Evolutionary conservation across 768 basidiomycete genomes (phyloP).

Genomic region (Tulasnella sp.): DNA sequence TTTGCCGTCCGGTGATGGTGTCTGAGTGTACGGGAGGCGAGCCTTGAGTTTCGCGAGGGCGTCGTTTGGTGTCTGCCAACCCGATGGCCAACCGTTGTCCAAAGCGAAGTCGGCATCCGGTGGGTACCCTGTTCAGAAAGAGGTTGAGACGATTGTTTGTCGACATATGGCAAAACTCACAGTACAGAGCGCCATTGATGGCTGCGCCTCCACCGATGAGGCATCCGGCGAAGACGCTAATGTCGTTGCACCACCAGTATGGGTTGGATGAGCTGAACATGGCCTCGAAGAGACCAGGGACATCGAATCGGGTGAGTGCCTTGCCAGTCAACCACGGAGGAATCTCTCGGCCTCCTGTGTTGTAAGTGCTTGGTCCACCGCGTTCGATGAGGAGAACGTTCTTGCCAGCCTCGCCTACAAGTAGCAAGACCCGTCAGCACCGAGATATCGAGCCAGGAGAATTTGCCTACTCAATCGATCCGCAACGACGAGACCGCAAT

Average conservation of each 20-base stretch:
- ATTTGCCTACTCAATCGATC: conserved; percentile 37
- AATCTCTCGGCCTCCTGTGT: conserved; percentile 47
- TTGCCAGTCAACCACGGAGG: conserved; percentile 25
- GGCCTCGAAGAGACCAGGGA: conserved; percentile 53
- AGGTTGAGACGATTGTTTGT: not conserved
- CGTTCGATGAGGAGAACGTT: conserved; percentile 52
- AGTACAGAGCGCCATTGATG: conserved; percentile 35
- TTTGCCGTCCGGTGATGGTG: conserved; percentile 47
- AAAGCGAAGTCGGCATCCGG: conserved; percentile 40
- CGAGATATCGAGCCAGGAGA: not conserved
- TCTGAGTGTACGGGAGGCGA: conserved; percentile 45
- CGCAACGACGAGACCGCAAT: conserved; percentile 46
- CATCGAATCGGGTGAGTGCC: conserved; percentile 47
- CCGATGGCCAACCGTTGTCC: conserved; percentile 40
- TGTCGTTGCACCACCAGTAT: conserved; percentile 59
- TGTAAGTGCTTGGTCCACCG: conserved; percentile 47
- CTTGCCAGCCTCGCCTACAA: conserved; percentile 37
- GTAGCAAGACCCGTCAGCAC: not conserved
- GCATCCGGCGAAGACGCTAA: conserved; percentile 53
- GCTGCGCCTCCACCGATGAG: conserved; percentile 51
- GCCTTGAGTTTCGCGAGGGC: conserved; percentile 39
- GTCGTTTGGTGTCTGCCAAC: conserved; percentile 41
- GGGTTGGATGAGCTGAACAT: conserved; percentile 46
- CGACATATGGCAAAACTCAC: not conserved
- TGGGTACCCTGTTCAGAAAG: conserved; percentile 42